Percentiles rank a stretch among this genome's conserved stretches.
Evolutionary conservation across 139 green algal species (phyloP).

Genomic region (Tetradesmus obliquus): DNA sequence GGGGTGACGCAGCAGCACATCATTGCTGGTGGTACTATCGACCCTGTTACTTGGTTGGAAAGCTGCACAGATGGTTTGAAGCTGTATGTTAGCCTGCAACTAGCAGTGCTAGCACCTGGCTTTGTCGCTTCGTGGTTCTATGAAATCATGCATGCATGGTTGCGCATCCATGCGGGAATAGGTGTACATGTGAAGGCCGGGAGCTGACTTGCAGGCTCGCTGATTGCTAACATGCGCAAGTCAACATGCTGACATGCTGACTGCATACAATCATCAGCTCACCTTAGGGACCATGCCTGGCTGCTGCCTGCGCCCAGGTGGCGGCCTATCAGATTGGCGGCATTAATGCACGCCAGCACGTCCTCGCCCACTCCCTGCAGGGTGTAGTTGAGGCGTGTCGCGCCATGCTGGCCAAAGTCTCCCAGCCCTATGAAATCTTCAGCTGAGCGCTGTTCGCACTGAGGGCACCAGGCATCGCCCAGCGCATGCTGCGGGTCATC

Average conservation of each 20-base stretch:
- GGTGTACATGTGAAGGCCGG: no score
- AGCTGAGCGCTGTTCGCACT: not conserved
- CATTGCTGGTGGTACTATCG: not conserved
- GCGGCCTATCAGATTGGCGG: not conserved
- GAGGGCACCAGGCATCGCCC: not conserved
- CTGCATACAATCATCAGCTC: not conserved
- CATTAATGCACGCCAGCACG: not conserved
- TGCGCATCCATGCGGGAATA: no score
- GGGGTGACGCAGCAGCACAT: not conserved
- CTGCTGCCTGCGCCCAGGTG: not conserved
- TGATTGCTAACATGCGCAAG: not conserved
- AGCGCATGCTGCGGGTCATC: not conserved
- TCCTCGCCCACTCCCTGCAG: not conserved
- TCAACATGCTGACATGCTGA: not conserved
- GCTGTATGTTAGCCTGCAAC: not conserved
- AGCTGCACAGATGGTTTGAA: not conserved
- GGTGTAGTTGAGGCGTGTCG: not conserved
- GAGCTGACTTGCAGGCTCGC: not conserved
- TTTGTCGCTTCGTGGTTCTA: no score
- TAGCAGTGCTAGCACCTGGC: not conserved
- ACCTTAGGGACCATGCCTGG: not conserved
- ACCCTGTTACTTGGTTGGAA: not conserved
- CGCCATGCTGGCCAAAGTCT: not conserved
- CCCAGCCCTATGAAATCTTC: not conserved
- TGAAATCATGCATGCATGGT: no score